phyloP scores from a whole-genome alignment of 2,329 filamentous ascomycete species.

The Sporothrix dimorphospora region DNA sequence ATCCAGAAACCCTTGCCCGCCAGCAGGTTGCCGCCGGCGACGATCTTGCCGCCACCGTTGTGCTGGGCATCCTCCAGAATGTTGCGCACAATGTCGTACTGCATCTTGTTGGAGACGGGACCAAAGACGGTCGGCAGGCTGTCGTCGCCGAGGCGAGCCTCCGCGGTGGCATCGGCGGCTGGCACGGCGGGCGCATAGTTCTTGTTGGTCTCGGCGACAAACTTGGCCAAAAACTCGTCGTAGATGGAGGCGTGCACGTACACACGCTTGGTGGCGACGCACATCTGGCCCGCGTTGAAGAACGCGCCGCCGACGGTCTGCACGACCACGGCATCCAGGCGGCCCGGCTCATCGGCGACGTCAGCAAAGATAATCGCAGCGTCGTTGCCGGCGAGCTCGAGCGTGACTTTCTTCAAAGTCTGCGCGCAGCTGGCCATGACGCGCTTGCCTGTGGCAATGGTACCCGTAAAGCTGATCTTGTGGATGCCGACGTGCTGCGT shows the following conservation, averaged over 20 bases:
- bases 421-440: slow-evolving; percentile 37
- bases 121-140: slow-evolving; percentile 49
- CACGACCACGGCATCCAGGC: slow-evolving; percentile 44
- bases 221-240: slow-evolving; percentile 46
- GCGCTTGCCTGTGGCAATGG: slow-evolving; percentile 51
- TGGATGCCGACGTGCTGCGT: slow-evolving; percentile 57
- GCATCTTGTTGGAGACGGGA: slow-evolving; percentile 60
- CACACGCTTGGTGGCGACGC: slow-evolving; percentile 56
- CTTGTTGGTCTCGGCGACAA: slow-evolving; percentile 45
- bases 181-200: slow-evolving; percentile 46
- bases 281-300: slow-evolving; percentile 62
- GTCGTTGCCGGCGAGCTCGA: slow-evolving; percentile 53
- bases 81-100: slow-evolving; percentile 62
- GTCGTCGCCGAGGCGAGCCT: slow-evolving; percentile 48
- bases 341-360: slow-evolving; percentile 41
- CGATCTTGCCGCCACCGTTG: slow-evolving; percentile 49
- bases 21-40: slow-evolving; percentile 50
- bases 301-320: slow-evolving; percentile 55
- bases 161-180: slow-evolving; percentile 45
- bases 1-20: slow-evolving; percentile 58
- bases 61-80: slow-evolving; percentile 60
- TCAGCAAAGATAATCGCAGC: slow-evolving; percentile 51
- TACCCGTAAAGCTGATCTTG: slow-evolving; percentile 64
- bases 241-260: slow-evolving; percentile 57
- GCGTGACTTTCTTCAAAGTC: slow-evolving; percentile 49